Evolutionary conservation across 306 rosid species (phyloP).

Genomic region (Inga leiocalycina): DNA sequence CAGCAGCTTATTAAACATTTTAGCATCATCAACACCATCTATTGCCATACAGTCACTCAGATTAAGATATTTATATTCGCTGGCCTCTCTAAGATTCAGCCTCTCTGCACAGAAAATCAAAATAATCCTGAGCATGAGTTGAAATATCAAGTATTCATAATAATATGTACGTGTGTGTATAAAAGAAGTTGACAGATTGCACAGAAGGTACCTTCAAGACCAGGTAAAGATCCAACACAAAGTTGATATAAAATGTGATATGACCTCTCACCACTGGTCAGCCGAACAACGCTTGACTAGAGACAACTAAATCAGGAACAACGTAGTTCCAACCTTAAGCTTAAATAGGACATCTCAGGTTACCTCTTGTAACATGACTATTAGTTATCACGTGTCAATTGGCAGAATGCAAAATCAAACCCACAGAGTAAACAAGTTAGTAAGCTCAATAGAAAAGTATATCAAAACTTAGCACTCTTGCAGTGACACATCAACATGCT

Average conservation of each 20-base stretch:
- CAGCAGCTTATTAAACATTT: slow-evolving; percentile 59
- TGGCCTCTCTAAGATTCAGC: slow-evolving; percentile 67
- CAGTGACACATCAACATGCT: slow-evolving; percentile 43
- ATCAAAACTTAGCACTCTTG: slow-evolving; percentile 22
- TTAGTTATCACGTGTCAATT: slow-evolving; percentile 34
- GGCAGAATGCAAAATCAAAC: slow-evolving; percentile 39
- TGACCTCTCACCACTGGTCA: slow-evolving; percentile 76
- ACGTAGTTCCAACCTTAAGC: slow-evolving; percentile 18
- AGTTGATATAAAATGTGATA: slow-evolving; percentile 93
- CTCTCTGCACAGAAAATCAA: slow-evolving; percentile 63
- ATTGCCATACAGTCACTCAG: slow-evolving; percentile 72
- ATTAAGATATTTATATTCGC: slow-evolving; percentile 80
- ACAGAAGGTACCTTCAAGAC: slow-evolving; percentile 48
- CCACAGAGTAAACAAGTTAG: slow-evolving; percentile 49
- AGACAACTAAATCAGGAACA: slow-evolving; percentile 43
- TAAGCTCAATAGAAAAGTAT: slow-evolving; percentile 33
- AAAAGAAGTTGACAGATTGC: slow-evolving; percentile 24
- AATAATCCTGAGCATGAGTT: slow-evolving; percentile 29
- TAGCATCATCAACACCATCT: slow-evolving; percentile 75
- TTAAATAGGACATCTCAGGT: slow-evolving; percentile 36
- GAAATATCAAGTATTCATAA: slow-evolving; percentile 25
- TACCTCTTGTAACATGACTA: slow-evolving; percentile 91
- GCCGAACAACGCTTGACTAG: slow-evolving; percentile 84
- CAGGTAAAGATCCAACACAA: slow-evolving; percentile 83
- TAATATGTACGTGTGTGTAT: background rate